These are phyloP conservation scores for Dictyostelium firmibasis DNA, from an alignment of 78 protist genomes.

Conservation along the genomic window DNA sequence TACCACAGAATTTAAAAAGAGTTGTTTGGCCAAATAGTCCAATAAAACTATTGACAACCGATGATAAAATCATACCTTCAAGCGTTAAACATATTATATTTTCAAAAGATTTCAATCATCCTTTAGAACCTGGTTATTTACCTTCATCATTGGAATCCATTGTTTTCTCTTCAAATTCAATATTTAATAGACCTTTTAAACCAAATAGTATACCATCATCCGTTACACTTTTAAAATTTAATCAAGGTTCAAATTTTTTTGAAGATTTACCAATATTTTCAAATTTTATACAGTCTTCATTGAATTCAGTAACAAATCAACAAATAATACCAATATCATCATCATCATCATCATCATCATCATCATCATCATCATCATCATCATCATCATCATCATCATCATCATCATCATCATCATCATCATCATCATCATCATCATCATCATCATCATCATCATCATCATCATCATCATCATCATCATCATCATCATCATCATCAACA, in stretches of 20 bases:
- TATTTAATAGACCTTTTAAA: not conserved
- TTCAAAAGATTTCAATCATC: not conserved
- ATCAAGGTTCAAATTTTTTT: not conserved
- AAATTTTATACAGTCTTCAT: not conserved
- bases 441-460: not conserved
- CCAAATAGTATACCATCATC: not conserved
- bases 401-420: not conserved
- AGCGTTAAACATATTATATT: constrained; percentile 11
- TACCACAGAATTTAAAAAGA: not conserved
- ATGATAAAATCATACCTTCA: not conserved
- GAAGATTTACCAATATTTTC: not conserved
- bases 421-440: not conserved
- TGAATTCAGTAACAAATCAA: too few species aligned
- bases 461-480: not conserved
- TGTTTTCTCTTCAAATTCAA: not conserved
- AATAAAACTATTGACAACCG: not conserved
- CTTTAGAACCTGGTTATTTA: not conserved
- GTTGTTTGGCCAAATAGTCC: not conserved
- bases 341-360: not conserved
- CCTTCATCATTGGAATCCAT: not conserved
- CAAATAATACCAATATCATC: not conserved
- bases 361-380: not conserved
- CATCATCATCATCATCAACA: not conserved
- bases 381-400: not conserved
- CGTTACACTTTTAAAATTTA: not conserved